These are phyloP conservation scores for Calocybe cyanea DNA, from an alignment of 768 basidiomycete species.

Conservation along the genomic window DNA sequence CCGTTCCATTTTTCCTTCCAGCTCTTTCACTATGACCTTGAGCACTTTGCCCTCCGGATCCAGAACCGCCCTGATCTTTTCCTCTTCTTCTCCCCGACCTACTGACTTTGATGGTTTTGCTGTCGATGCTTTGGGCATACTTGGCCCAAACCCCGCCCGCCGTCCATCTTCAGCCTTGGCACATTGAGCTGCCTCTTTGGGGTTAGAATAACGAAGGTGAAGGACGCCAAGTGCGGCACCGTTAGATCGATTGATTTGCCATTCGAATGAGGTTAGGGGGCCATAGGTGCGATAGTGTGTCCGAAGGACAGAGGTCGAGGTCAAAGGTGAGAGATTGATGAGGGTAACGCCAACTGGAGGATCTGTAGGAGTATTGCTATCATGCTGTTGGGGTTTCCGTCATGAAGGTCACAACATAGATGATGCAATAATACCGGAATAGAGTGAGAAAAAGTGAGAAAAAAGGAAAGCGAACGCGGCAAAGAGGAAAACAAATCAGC, in stretches of 20 bases:
- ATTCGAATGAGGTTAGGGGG: conserved; percentile 60
- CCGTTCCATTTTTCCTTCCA: conserved; percentile 53
- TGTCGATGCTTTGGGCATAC: conserved; percentile 32
- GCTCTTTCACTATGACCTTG: conserved; percentile 62
- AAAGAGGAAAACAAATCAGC: too few species aligned
- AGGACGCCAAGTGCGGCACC: conserved; percentile 83
- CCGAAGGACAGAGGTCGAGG: conserved; percentile 60
- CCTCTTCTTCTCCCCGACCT: conserved; percentile 45
- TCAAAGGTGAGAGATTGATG: conserved; percentile 66
- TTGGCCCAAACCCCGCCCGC: conserved; percentile 42
- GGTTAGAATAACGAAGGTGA: conserved; percentile 60
- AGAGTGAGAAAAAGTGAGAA: background rate
- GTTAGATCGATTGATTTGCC: conserved; percentile 74
- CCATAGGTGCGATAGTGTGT: conserved; percentile 66
- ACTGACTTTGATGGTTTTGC: conserved; percentile 21
- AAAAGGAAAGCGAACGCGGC: too few species aligned
- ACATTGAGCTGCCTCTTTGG: conserved; percentile 68
- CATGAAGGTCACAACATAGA: conserved; percentile 5
- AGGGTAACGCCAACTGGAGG: conserved; percentile 76
- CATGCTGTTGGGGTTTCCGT: conserved; percentile 52
- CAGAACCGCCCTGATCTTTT: conserved; percentile 71
- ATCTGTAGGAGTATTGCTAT: conserved; percentile 65
- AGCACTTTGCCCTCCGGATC: conserved; percentile 71
- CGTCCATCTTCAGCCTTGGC: conserved; percentile 65
- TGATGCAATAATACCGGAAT: conserved; percentile 4